Evolutionary conservation across 768 basidiomycete genomes (phyloP), one percentile per base, ranked within the genome.

Genomic region (Boletus subparvulus): DNA sequence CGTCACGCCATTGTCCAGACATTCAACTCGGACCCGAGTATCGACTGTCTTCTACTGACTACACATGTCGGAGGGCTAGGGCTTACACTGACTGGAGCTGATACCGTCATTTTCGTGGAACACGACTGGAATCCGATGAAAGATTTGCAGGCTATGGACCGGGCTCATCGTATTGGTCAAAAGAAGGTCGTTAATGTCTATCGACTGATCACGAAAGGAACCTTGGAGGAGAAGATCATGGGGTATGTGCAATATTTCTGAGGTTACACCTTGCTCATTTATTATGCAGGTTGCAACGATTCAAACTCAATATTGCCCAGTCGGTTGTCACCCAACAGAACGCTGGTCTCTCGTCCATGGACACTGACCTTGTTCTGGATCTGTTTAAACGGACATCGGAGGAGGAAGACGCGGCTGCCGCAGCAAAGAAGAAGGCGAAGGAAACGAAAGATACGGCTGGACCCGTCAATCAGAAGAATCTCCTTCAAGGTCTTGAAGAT

Each of bases 41-140:
- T 99, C 61, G 97, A 99, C 72, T 95, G 94, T 60, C 79, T 99
- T 17, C 78, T 99, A 11, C 80, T 99, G 54, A 99, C 97, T 1
- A 99, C 97, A 0, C 94, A 95, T 64, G 96, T 99, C 44, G 97
- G 97, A 54, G 97, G 97, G 3, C 77, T 99, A 28, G 97, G 97
- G 8, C 75, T 99, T 68, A 99, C 96, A 19, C 76, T 99, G 61
- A 99, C 97, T 0, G 96, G 97, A 21, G 97, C 97, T 8, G 97
- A 99, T 70, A 99, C 97, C 1, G 97, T 99, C 55, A 97, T 99
- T 61, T 99, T 99, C 65, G 93, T 99, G 50, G 97, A 99, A 70
- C 97, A 99, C 65, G 97, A 99, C 71, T 99, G 97, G 97, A 99
- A 99, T 71, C 97, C 97, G 8, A 97, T 96, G 94, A 98, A 98